phyloP scores from a whole-genome alignment of 2,329 filamentous ascomycete species.

The Fusarium penzigii region DNA sequence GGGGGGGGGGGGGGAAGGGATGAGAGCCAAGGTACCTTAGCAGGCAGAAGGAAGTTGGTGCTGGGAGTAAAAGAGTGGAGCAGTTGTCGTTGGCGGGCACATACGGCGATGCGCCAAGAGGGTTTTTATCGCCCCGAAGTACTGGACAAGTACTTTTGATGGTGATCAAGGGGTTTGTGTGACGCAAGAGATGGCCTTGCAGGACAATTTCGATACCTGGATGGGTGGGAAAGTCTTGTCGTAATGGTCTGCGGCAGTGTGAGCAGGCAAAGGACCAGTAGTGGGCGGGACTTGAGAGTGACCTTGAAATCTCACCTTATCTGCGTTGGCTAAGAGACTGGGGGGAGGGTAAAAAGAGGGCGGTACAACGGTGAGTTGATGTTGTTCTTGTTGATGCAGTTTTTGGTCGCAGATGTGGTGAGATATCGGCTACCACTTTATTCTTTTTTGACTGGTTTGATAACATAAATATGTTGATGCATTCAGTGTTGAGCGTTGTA shows the following conservation, averaged over 20 bases:
- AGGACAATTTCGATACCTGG: neutral
- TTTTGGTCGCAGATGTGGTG: neutral
- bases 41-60: neutral
- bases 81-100: constrained; percentile 15
- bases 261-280: neutral
- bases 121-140: neutral
- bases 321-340: no score
- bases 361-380: no score
- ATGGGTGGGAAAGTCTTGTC: neutral
- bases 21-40: neutral
- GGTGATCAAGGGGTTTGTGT: neutral
- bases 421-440: neutral
- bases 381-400: neutral
- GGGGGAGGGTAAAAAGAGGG: no score
- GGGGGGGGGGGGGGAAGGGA: no score
- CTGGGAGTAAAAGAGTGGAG: constrained; percentile 13
- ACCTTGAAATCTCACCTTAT: no score
- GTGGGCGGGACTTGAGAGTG: no score
- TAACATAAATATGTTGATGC: neutral
- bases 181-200: neutral
- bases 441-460: neutral
- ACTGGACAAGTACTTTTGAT: neutral
- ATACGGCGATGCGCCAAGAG: neutral
- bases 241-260: neutral
- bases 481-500: neutral